Evolutionary conservation across 495 filamentous ascomycete genomes (phyloP), one percentile per base, ranked within the genome.

Genomic region (Achaetomiella virescens): DNA sequence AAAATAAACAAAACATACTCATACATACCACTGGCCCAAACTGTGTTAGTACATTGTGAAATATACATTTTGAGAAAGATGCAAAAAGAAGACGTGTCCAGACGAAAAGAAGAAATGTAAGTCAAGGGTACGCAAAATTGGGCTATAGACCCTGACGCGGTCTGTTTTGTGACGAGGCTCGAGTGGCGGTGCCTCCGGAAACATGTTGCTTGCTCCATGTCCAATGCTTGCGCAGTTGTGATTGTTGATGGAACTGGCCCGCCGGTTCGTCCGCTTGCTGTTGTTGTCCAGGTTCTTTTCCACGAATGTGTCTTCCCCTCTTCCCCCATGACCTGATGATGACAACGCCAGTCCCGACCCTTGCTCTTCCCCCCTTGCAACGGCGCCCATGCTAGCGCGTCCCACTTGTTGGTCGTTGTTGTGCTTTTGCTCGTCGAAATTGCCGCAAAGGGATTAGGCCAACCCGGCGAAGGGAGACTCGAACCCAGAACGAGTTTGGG

Each of bases 401-500:
- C 14, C 42, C 15, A 52, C 48, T n/a, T n/a, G n/a, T n/a, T 21
- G 21, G 18, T 29, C n/a, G 20, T 38, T 53, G 15, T 18, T 35
- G 31, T 8, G 9, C 12, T 14, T 25, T 36, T 14, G 31, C 24
- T 20, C 43, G 52, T 50, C 33, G 20, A 36, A 21, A 47, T 57
- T 54, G 44, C 54, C 61, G 40, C 27, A 58, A 60, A 37, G 10
- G 57, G 54, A 53, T 9, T 31, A 31, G 27, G 4, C 27, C 27
- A 31, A 4, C 27, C 27, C 27, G 55, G 44, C 44, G 54, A 21
- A 8, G 11, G 37, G 31, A 22, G 25, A 12, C 18, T 8, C 61
- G 47, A 61, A 56, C 27, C 56, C 55, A 21, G 38, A 55, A 56
- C 24, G 47, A 46, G 59, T 54, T 59, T 53, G 55, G 55, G 11